phyloP scores from a whole-genome alignment of 805 yeast genomes.

The Yarrowia alimentaria region DNA sequence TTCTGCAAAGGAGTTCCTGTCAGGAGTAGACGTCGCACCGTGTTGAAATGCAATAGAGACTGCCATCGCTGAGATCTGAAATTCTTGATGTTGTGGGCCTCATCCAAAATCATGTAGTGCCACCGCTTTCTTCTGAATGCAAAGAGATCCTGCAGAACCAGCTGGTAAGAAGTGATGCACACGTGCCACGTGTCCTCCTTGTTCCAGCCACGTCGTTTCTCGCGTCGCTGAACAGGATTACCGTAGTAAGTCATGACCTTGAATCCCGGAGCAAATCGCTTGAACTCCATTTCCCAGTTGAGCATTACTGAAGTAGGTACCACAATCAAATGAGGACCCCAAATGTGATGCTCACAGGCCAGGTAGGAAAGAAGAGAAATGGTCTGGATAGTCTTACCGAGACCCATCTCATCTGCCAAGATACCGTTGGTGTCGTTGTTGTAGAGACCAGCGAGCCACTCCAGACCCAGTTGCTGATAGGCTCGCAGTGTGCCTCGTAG shows the following conservation, averaged over 20 bases:
- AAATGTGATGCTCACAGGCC: constrained; percentile 88
- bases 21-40: constrained; percentile 78
- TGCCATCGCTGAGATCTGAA: constrained; percentile 97
- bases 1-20: constrained; percentile 98
- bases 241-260: constrained; percentile 95
- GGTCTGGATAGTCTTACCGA: constrained; percentile 94
- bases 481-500: constrained; percentile 81
- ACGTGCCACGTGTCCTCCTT: constrained; percentile 94
- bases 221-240: constrained; percentile 93
- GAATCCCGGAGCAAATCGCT: constrained; percentile 96
- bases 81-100: constrained; percentile 96
- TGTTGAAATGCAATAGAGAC: constrained; percentile 87
- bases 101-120: constrained; percentile 82
- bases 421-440: constrained; percentile 94
- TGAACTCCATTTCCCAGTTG: constrained; percentile 99
- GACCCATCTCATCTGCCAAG: constrained; percentile 98
- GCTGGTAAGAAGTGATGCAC: constrained; percentile 93
- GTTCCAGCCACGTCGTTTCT: constrained; percentile 96
- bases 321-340: constrained; percentile 98
- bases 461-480: constrained; percentile 93
- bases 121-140: constrained; percentile 89
- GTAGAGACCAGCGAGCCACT: constrained; percentile 94
- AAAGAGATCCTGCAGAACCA: constrained; percentile 96
- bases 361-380: constrained; percentile 80
- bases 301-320: constrained; percentile 97